Evolutionary conservation across 768 basidiomycete genomes (phyloP).

Genomic region (Coprinopsis strossmayeri): DNA sequence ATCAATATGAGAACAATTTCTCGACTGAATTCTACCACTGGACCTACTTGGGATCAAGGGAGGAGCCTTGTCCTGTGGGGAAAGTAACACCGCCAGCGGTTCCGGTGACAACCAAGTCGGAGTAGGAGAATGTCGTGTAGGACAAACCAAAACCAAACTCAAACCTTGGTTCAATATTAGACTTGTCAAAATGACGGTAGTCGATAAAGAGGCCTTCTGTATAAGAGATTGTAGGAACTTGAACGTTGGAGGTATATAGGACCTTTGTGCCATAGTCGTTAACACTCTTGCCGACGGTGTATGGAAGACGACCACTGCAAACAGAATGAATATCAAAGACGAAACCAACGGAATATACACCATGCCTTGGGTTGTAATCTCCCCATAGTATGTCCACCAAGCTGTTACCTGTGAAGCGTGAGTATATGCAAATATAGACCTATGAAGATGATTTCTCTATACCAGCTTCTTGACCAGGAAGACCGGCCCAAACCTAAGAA

Average conservation of each 20-base stretch:
- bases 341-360: no score
- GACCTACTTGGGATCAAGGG: conserved; percentile 43
- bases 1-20: no score
- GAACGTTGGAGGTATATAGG: conserved; percentile 26
- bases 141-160: conserved; percentile 48
- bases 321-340: no score
- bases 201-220: conserved; percentile 53
- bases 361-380: conserved; percentile 50
- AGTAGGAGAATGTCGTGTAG: conserved; percentile 53
- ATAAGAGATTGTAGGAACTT: conserved; percentile 46
- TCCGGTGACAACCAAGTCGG: conserved; percentile 34
- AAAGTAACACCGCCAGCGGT: conserved; percentile 35
- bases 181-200: conserved; percentile 51
- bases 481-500: conserved; percentile 41
- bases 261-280: conserved; percentile 55
- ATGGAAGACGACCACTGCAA: conserved; percentile 40
- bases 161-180: conserved; percentile 38
- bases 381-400: conserved; percentile 57
- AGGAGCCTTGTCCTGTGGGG: conserved; percentile 40
- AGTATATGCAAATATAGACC: not conserved
- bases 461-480: conserved; percentile 63
- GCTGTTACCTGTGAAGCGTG: conserved; percentile 36
- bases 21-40: no score
- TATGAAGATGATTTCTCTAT: conserved; percentile 1
- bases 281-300: conserved; percentile 46